Conservation (phyloP, 306 rosid genomes). For the Lablab purpureus region DNA sequence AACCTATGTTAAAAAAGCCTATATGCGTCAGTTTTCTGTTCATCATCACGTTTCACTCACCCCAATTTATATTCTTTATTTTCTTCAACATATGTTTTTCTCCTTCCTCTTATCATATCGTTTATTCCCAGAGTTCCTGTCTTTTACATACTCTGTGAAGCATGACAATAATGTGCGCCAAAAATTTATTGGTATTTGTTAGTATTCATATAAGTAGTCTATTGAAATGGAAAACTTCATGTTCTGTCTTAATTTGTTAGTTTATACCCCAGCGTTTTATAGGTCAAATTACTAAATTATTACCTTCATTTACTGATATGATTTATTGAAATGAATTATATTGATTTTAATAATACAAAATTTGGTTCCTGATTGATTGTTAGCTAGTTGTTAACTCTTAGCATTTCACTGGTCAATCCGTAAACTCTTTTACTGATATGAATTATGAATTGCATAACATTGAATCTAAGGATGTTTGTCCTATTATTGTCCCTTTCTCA, state of each 20-base stretch:
- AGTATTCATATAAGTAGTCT: not conserved
- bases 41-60: not conserved
- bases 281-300: not conserved
- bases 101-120: not conserved
- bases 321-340: not conserved
- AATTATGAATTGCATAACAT: not conserved
- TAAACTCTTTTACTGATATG: conserved; percentile 8
- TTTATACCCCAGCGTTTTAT: not conserved
- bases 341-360: not conserved
- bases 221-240: not conserved
- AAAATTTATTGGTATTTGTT: not conserved
- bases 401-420: not conserved
- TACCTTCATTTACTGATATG: not conserved
- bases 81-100: not conserved
- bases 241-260: not conserved
- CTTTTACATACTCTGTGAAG: not conserved
- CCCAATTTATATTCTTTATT: not conserved
- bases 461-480: not conserved
- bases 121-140: not conserved
- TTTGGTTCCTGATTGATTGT: not conserved
- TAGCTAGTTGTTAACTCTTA: too few species aligned
- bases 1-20: not conserved
- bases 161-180: not conserved
- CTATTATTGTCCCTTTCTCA: not conserved
- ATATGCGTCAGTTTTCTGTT: not conserved